Conservation (phyloP, 129 eudicot genomes). For the Glebionis coronaria region DNA sequence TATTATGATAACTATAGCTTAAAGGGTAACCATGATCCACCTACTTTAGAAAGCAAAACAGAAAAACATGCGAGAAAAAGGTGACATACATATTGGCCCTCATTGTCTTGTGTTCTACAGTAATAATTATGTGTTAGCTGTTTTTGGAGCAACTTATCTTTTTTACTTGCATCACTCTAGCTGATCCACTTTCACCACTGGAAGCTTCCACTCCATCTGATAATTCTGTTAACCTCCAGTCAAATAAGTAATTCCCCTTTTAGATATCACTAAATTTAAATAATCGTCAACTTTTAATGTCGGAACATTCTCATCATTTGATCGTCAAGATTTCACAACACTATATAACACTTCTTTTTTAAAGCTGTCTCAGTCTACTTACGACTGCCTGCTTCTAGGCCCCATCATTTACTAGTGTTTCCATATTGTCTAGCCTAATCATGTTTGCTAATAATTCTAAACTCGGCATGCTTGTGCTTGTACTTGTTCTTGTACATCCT, state of each 20-base stretch:
- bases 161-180: slow-evolving; percentile 15
- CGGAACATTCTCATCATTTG: slow-evolving; percentile 31
- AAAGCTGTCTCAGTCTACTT: slow-evolving; percentile 19
- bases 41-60: slow-evolving; percentile 29
- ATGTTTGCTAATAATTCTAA: slow-evolving; percentile 14
- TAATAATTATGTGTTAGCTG: slow-evolving; percentile 30
- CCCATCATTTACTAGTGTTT: slow-evolving; percentile 30
- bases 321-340: slow-evolving; percentile 10
- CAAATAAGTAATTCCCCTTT: slow-evolving; percentile 16
- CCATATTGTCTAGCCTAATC: slow-evolving; percentile 23
- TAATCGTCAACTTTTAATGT: slow-evolving; percentile 10
- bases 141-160: slow-evolving; percentile 13
- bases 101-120: slow-evolving; percentile 26
- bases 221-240: slow-evolving; percentile 2
- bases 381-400: slow-evolving; percentile 19
- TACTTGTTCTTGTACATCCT: slow-evolving; percentile 9
- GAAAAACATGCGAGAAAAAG: slow-evolving; percentile 31
- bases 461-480: slow-evolving; percentile 33
- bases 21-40: slow-evolving; percentile 24
- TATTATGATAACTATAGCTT: slow-evolving; percentile 18
- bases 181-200: slow-evolving; percentile 33
- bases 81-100: slow-evolving; percentile 27
- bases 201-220: slow-evolving; percentile 11
- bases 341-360: slow-evolving; percentile 21
- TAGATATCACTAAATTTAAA: not conserved